phyloP scores from a whole-genome alignment of 2,329 filamentous ascomycete genomes.

The Calonectria honghensis region DNA sequence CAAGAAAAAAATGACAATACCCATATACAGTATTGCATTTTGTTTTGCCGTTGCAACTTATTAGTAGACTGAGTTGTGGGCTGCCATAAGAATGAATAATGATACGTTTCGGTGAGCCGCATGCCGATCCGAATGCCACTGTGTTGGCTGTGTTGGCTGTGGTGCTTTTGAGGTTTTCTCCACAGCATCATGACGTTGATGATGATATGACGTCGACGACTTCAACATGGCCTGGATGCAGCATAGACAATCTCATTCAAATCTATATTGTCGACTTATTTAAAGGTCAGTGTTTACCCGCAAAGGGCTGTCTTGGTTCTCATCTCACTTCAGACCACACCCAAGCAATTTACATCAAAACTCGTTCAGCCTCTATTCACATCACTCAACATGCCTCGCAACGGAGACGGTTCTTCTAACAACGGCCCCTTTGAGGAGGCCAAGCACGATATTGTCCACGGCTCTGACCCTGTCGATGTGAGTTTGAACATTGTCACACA shows the following conservation, averaged over 20 bases:
- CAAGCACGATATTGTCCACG: constrained; percentile 66
- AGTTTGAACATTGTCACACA: constrained; percentile 33
- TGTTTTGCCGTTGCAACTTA: not conserved
- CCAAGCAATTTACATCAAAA: not conserved
- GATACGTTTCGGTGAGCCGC: constrained; percentile 2
- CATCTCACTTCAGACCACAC: not conserved
- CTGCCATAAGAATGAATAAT: not conserved
- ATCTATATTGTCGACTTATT: not conserved
- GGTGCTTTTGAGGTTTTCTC: constrained; percentile 14
- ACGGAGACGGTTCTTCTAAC: constrained; percentile 69
- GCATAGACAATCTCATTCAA: not conserved
- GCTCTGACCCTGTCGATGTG: constrained; percentile 63
- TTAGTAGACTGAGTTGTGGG: not conserved
- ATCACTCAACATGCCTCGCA: constrained; percentile 67
- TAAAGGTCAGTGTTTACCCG: not conserved
- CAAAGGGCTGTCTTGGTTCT: not conserved
- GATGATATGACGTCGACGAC: constrained; percentile 41
- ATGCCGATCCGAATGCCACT: constrained; percentile 19
- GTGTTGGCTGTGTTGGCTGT: constrained; percentile 9
- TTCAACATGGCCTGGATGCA: not conserved
- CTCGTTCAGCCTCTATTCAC: not conserved
- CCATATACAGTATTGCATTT: not conserved
- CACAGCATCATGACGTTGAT: constrained; percentile 37
- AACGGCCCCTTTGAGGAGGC: constrained; percentile 66
- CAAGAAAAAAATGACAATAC: not conserved